Evolutionary conservation across 2,329 filamentous ascomycete genomes (phyloP).

Genomic region (Curvularia eragrostidis): DNA sequence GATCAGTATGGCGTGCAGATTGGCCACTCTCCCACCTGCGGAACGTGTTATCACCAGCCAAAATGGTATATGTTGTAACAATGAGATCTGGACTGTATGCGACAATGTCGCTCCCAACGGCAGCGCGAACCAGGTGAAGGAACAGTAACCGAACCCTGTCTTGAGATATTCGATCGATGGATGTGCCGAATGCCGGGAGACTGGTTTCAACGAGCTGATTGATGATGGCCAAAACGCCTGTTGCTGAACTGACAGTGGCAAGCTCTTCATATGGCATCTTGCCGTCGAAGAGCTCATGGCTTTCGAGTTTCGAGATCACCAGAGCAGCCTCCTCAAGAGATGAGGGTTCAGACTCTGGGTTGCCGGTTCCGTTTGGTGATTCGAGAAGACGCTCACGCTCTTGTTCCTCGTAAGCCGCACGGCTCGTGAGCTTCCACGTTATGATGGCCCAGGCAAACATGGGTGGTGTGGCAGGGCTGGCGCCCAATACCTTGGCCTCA

Average conservation of each 20-base stretch:
- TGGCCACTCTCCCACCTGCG: slow-evolving; percentile 41
- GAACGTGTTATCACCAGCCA: slow-evolving; percentile 59
- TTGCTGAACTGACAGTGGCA: slow-evolving; percentile 33
- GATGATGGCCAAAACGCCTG: slow-evolving; percentile 36
- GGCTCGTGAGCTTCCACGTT: slow-evolving; percentile 34
- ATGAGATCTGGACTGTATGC: slow-evolving; percentile 77
- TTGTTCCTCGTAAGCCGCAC: slow-evolving; percentile 34
- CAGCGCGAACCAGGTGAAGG: slow-evolving; percentile 73
- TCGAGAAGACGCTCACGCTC: slow-evolving; percentile 39
- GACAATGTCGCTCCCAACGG: slow-evolving; percentile 64
- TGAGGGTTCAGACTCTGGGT: slow-evolving; percentile 23
- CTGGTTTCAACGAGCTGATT: slow-evolving; percentile 35
- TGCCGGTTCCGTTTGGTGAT: slow-evolving; percentile 20
- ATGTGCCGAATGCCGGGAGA: slow-evolving; percentile 54
- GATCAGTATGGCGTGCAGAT: slow-evolving; percentile 31
- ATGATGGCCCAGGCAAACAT: slow-evolving; percentile 84
- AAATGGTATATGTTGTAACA: slow-evolving; percentile 67
- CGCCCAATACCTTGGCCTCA: slow-evolving; percentile 59
- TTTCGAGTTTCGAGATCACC: slow-evolving; percentile 32
- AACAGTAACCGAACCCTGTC: slow-evolving; percentile 69
- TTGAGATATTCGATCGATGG: slow-evolving; percentile 62
- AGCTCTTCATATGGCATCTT: slow-evolving; percentile 36
- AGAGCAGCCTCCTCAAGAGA: slow-evolving; percentile 39
- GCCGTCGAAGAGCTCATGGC: slow-evolving; percentile 36
- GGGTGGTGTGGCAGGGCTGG: slow-evolving; percentile 72